Percentiles rank a stretch among this genome's conserved stretches.
These are phyloP conservation scores for Hibiscus mutabilis DNA, from an alignment of 345 rosid species.

Conservation along the genomic window DNA sequence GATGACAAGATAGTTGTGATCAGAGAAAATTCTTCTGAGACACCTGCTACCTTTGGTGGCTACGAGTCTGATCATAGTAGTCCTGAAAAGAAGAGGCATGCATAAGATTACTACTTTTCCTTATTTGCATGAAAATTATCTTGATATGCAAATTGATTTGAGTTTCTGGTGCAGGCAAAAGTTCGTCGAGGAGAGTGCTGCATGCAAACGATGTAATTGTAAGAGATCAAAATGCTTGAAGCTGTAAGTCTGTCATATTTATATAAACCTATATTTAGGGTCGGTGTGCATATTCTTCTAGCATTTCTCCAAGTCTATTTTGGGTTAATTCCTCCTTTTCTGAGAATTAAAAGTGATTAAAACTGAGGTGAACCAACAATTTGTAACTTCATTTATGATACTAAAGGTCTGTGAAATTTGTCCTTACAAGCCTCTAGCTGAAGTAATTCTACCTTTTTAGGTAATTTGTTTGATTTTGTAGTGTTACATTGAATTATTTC, in stretches of 20 bases:
- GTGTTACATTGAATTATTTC: no score
- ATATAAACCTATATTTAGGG: background rate
- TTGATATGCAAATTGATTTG: constrained; percentile 1
- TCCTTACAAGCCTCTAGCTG: background rate
- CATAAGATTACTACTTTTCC: no score
- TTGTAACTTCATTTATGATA: background rate
- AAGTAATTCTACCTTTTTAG: background rate
- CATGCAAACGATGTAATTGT: constrained; percentile 88
- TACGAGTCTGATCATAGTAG: constrained; percentile 27
- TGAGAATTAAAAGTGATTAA: background rate
- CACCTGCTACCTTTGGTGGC: constrained; percentile 18
- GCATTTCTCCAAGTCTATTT: background rate
- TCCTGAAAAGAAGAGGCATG: constrained; percentile 39
- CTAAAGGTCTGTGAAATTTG: background rate
- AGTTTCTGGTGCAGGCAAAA: constrained; percentile 32
- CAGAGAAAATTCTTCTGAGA: constrained; percentile 26
- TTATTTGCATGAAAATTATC: background rate
- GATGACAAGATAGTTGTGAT: constrained; percentile 17
- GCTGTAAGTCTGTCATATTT: constrained; percentile 52
- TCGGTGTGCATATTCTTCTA: background rate
- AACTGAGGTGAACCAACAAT: background rate
- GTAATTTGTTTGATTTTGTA: background rate
- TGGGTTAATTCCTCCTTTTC: background rate
- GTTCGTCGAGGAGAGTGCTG: constrained; percentile 28
- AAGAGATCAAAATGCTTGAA: constrained; percentile 94